Base-by-base conservation (phyloP, 2,329 filamentous ascomycete species). In the Alternaria triticimaculans region DNA sequence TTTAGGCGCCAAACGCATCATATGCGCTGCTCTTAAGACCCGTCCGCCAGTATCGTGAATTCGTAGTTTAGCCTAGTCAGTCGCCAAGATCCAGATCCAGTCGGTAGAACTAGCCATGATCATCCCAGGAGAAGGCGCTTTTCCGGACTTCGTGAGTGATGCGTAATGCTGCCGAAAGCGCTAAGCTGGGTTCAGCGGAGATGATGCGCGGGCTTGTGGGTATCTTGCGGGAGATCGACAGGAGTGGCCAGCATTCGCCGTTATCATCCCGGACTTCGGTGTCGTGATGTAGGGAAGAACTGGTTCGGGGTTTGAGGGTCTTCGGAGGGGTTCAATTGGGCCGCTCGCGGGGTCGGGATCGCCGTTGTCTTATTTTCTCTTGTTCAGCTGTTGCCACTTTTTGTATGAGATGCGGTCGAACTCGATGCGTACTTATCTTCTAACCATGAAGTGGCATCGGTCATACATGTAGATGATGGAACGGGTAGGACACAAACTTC, bases 151-250 rank as follows among this genome's bases (percentile, higher is more conserved):
- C 15, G 41, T 37, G 44, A 41, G 12, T 48, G 43, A 23, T 44
- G 23, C 26, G 30, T 26, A 21, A 53, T 28, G 37, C 23, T 25
- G 20, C 46, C 58, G 44, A 55, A 56, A 28, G 44, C 58, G 51
- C 51, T 56, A 48, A 41, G 20, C 58, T 49, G 12, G 30, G 20
- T 49, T 28, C 25, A 55, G 44, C 26, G 28, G 58, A 55, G 18
- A 37, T 41, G 51, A 33, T 30, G 49, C 14, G 20, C 20, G 14
- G 37, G 44, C 23, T 55, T 33, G 50, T 33, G 50, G 28, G 18
- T 56, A 41, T 54, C 25, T 44, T 5, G 25, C 58, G 58, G 58
- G 51, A 60, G 51, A 56, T 56, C 58, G 46, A 56, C 58, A 46
- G 43, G 15, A 33, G 51, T 33, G 51, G 14, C 51, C 37, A 48